A percentile compares a stretch with the other conserved stretches of the same genome.
These are phyloP conservation scores for Synchytrium microbalum DNA, from an alignment of 371 early-diverging fungal species.

Conservation along the genomic window DNA sequence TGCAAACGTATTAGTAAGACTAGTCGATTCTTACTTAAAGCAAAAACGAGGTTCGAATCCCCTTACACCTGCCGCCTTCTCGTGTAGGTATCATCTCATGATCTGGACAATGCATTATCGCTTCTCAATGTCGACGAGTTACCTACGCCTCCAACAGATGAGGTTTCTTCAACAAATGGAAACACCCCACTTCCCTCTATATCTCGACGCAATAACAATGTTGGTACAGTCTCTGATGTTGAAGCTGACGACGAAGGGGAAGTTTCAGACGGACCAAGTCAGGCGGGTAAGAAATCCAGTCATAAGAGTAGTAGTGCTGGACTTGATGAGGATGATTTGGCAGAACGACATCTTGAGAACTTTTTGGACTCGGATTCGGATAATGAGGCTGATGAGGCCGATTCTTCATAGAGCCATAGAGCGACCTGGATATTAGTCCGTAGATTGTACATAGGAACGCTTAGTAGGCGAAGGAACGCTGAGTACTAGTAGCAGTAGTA, in stretches of 20 bases:
- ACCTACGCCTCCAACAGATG: too few species aligned
- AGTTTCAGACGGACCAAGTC: background rate
- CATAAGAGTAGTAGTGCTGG: background rate
- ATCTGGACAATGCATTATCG: background rate
- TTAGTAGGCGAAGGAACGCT: too few species aligned
- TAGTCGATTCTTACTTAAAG: too few species aligned
- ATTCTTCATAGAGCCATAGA: slow-evolving; percentile 3
- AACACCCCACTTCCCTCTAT: too few species aligned
- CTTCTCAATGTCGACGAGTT: background rate
- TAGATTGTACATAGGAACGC: too few species aligned
- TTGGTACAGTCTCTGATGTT: background rate
- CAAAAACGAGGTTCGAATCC: background rate
- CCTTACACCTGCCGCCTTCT: background rate
- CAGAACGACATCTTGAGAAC: background rate
- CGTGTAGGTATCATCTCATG: background rate
- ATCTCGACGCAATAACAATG: too few species aligned
- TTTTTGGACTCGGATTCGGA: background rate
- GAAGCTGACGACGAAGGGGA: background rate
- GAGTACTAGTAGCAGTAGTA: too few species aligned
- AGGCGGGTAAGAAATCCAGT: background rate
- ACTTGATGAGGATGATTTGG: background rate
- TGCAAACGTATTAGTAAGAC: slow-evolving; percentile 60
- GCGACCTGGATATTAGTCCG: too few species aligned
- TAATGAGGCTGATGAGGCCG: slow-evolving; percentile 7
- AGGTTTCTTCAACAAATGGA: too few species aligned